phyloP scores from a whole-genome alignment of 495 filamentous ascomycete genomes.

The Penicillium samsonianum region DNA sequence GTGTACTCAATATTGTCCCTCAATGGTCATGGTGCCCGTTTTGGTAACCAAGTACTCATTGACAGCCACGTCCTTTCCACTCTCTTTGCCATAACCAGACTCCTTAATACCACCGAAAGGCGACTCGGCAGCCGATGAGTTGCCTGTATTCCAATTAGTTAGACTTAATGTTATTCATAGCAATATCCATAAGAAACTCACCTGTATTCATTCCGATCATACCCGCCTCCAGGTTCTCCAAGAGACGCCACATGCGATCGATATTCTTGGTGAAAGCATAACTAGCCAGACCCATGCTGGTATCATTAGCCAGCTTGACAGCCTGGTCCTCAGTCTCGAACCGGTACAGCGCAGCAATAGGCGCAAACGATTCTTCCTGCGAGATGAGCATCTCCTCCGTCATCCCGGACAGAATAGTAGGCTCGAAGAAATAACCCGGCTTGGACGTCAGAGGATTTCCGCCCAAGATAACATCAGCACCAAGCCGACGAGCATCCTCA shows the following conservation, averaged over 20 bases:
- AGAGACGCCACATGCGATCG: constrained; percentile 68
- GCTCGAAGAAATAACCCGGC: constrained; percentile 70
- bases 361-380: constrained; percentile 70
- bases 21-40: constrained; percentile 65
- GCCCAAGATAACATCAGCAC: constrained; percentile 60
- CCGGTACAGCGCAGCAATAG: constrained; percentile 64
- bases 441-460: constrained; percentile 51
- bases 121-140: constrained; percentile 66
- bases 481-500: constrained; percentile 61
- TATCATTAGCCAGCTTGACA: constrained; percentile 61
- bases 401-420: constrained; percentile 65
- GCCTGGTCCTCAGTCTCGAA: constrained; percentile 73
- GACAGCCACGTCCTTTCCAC: constrained; percentile 70
- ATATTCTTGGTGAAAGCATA: constrained; percentile 76
- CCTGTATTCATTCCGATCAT: constrained; percentile 76
- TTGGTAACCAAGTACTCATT: constrained; percentile 72
- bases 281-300: constrained; percentile 68
- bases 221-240: constrained; percentile 73
- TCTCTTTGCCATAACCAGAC: constrained; percentile 75
- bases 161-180: no score
- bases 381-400: constrained; percentile 65
- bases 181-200: constrained; percentile 27
- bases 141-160: constrained; percentile 40
- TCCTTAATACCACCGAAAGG: constrained; percentile 80
- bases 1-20: constrained; percentile 52